Base-by-base conservation (phyloP, 2,329 filamentous ascomycete species). In the Phaeoacremonium minimum region DNA sequence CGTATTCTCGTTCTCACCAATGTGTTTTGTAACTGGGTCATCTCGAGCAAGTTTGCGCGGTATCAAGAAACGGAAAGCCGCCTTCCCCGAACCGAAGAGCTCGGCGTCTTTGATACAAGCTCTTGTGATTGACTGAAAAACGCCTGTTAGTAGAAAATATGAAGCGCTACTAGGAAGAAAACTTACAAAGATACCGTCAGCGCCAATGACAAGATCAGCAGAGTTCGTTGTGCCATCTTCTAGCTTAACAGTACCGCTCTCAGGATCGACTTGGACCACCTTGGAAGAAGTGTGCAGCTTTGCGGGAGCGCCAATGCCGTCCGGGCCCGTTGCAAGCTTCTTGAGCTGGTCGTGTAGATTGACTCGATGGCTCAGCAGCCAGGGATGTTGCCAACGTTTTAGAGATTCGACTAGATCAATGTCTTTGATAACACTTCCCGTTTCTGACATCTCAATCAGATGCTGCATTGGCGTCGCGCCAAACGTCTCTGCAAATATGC, bases 11-110 rank as follows among this genome's bases (percentile, higher is more conserved):
- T 46, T 42, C 26, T 55, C 43, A 4, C 56, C 51, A 6, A 67
- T 47, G 0, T 50, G 50, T 4, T 46, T 54, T 2, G 61, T 63
- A 4, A 50, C 35, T 1, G 63, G 57, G 30, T 69, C 58, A 4
- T 48, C 46, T 4, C 53, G 46, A 4, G 51, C 53, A 2, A 40
- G 42, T 13, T 52, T 37, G 1, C 64, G 61, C 1, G 65, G 57
- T 0, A 80, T 61, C 5, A 78, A 50, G 52, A 78, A 80, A 7
- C 76, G 64, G 49, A 77, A 80, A 1, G 75, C 74, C 30, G 67
- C 73, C 48, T 77, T 76, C 4, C 75, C 75, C 4, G 66, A 69
- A 19, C 61, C 58, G 33, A 66, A 64, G 1, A 66, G 53, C 15
- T 40, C 51, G 15, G 39, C 28, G 13, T 56, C 46, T n/a, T 47